A percentile compares a stretch with the other conserved stretches of the same genome.
phyloP scores from a whole-genome alignment of 371 early-diverging fungal genomes.

The Mortierella sp. region DNA sequence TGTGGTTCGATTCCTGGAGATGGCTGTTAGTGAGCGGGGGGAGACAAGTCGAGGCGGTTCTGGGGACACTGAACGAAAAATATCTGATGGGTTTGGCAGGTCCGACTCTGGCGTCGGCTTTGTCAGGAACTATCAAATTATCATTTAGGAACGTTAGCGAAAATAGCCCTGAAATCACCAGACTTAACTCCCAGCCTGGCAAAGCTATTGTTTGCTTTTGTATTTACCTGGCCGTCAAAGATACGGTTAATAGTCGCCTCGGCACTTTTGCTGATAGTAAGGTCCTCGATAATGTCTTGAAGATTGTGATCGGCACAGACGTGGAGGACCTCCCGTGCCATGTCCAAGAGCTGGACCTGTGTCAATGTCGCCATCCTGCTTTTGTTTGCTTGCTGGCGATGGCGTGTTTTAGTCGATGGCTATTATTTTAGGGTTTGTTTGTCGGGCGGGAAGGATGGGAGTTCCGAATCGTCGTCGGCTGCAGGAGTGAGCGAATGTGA shows the following conservation, averaged over 20 bases:
- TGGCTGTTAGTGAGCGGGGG: neutral
- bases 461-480: neutral
- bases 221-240: constrained; percentile 40
- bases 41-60: neutral
- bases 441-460: neutral
- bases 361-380: constrained; percentile 21
- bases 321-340: constrained; percentile 52
- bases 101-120: neutral
- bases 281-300: constrained; percentile 42
- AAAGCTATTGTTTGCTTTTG: neutral
- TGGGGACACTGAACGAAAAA: neutral
- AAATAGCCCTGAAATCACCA: neutral
- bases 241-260: constrained; percentile 49
- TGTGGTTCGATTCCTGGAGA: neutral
- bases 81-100: neutral
- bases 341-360: constrained; percentile 37
- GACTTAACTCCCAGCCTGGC: neutral
- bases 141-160: neutral
- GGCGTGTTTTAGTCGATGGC: neutral
- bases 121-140: neutral
- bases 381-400: neutral
- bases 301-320: constrained; percentile 31
- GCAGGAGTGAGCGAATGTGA: neutral
- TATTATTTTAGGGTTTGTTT: neutral
- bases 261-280: constrained; percentile 32